Evolutionary conservation across 192 early-diverging fungal species (phyloP).

Genomic region (Rhizophagus clarus): DNA sequence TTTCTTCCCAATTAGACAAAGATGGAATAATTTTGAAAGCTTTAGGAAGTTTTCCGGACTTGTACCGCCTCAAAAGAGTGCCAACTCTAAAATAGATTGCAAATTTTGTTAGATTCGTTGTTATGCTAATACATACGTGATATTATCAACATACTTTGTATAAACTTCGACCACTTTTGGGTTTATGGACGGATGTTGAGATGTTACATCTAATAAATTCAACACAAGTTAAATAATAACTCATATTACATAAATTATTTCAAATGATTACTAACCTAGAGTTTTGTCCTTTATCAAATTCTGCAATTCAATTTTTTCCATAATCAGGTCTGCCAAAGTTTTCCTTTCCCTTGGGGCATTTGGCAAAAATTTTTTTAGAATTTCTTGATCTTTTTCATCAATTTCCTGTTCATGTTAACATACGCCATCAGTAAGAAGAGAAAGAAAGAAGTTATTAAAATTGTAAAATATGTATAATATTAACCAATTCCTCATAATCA

Average conservation of each 20-base stretch:
- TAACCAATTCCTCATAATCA: constrained; percentile 65
- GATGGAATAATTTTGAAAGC: constrained; percentile 99
- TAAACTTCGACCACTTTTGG: constrained; percentile 95
- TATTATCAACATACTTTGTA: constrained; percentile 62
- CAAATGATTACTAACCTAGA: constrained; percentile 12
- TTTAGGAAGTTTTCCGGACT: constrained; percentile 93
- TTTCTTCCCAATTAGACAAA: constrained; percentile 95
- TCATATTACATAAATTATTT: constrained; percentile 6
- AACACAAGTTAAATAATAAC: not conserved
- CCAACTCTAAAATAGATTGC: constrained; percentile 65
- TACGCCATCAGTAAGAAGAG: too few relatives aligned
- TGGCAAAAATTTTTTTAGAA: constrained; percentile 93
- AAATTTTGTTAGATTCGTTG: not conserved
- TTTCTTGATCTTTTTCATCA: constrained; percentile 73
- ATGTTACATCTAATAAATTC: constrained; percentile 32
- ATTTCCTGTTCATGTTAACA: constrained; percentile 59
- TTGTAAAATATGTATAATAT: constrained; percentile 33
- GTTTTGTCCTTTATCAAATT: constrained; percentile 50
- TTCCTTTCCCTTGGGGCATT: constrained; percentile 79
- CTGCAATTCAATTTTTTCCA: constrained; percentile 89
- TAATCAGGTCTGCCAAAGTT: constrained; percentile 95
- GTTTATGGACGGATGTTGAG: constrained; percentile 63
- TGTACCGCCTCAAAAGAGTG: constrained; percentile 85
- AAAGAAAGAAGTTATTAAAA: constrained; percentile 15
- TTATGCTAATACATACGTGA: not conserved